Conservation (phyloP, 495 filamentous ascomycete species). For the Cercophora samala region DNA sequence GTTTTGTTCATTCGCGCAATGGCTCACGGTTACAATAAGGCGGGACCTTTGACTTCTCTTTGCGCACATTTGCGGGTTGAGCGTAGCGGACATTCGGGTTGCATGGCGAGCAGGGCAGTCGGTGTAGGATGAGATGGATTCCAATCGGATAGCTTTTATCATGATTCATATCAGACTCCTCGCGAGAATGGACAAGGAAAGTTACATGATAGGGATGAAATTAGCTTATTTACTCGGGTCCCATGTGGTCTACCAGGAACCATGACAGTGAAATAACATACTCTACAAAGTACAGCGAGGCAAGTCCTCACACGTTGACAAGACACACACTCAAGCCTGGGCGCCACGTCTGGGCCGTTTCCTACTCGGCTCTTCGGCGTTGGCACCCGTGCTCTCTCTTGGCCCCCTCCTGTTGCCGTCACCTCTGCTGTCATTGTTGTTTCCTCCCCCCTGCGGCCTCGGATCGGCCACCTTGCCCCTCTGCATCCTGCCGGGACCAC, state of each 20-base stretch:
- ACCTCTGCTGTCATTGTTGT: neutral
- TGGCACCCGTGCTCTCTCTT: neutral
- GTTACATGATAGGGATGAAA: too few species aligned
- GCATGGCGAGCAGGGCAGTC: neutral
- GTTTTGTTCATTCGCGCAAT: neutral
- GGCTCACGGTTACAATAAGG: neutral
- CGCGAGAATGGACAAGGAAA: neutral
- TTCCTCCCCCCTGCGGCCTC: neutral
- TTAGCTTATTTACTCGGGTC: too few species aligned
- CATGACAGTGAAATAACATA: too few species aligned
- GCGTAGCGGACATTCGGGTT: neutral
- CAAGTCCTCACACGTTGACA: too few species aligned
- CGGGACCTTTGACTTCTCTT: neutral
- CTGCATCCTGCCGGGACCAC: neutral
- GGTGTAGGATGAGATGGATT: neutral
- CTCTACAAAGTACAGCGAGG: too few species aligned
- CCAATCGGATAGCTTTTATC: neutral
- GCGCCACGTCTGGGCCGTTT: conserved; percentile 15
- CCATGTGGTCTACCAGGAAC: too few species aligned
- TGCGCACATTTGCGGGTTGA: neutral
- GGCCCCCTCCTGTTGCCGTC: conserved; percentile 4
- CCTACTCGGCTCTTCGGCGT: conserved; percentile 20
- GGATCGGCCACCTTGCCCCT: neutral
- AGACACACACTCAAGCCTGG: neutral
- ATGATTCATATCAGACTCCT: neutral